These are phyloP conservation scores for Ceratocystis diversiconidia DNA, from an alignment of 2,329 filamentous ascomycete genomes.

Conservation along the genomic window DNA sequence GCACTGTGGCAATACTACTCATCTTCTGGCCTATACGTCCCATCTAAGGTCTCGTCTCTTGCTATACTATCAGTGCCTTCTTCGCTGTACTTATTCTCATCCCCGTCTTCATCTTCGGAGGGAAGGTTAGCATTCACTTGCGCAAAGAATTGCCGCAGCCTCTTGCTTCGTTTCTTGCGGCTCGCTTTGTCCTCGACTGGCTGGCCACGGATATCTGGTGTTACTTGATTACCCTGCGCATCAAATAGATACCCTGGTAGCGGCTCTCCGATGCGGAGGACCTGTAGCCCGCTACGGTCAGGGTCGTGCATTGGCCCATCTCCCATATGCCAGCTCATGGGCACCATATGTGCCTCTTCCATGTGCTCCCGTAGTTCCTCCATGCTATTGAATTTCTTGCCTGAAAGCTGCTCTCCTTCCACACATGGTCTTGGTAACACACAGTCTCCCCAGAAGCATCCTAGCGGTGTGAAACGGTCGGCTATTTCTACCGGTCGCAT, in stretches of 20 bases:
- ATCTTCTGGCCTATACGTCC: neutral
- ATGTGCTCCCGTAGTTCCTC: conserved; percentile 36
- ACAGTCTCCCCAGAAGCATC: conserved; percentile 27
- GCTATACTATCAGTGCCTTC: conserved; percentile 23
- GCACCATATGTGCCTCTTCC: conserved; percentile 38
- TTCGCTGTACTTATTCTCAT: conserved; percentile 24
- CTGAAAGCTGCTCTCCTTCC: neutral
- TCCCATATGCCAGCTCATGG: conserved; percentile 43
- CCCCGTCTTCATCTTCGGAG: conserved; percentile 17
- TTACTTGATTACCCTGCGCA: conserved; percentile 39
- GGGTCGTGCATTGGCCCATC: conserved; percentile 33
- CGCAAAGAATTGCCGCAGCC: conserved; percentile 31
- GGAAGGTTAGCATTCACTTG: conserved; percentile 34
- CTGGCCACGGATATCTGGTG: conserved; percentile 41
- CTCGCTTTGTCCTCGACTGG: conserved; percentile 35
- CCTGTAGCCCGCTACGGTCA: conserved; percentile 16
- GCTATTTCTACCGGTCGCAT: conserved; percentile 18
- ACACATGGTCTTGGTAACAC: neutral
- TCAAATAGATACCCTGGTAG: conserved; percentile 40
- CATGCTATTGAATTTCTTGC: conserved; percentile 17
- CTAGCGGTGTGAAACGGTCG: neutral
- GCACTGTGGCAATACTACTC: neutral
- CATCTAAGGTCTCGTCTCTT: neutral
- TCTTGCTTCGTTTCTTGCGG: conserved; percentile 31
- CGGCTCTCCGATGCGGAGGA: conserved; percentile 19